These are phyloP conservation scores for Botrytis paeoniae DNA, from an alignment of 2,329 filamentous ascomycete genomes.

Conservation along the genomic window DNA sequence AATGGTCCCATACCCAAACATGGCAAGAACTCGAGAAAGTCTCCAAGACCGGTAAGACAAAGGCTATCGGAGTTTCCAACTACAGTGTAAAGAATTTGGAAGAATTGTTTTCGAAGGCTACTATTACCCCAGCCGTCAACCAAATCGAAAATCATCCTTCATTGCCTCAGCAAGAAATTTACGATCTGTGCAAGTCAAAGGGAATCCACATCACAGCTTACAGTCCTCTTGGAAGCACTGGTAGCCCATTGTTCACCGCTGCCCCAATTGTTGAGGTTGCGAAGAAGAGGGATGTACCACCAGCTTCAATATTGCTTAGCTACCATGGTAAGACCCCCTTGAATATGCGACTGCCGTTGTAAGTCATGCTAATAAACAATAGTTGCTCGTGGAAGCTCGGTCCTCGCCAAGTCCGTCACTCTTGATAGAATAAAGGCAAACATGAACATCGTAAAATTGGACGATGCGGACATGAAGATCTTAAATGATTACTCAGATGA, in stretches of 20 bases:
- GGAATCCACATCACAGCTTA: constrained; percentile 54
- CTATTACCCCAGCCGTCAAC: constrained; percentile 52
- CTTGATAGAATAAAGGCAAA: constrained; percentile 68
- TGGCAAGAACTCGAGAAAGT: constrained; percentile 75
- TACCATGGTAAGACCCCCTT: constrained; percentile 59
- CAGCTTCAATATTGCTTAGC: constrained; percentile 65
- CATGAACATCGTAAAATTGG: constrained; percentile 62
- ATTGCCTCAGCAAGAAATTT: constrained; percentile 51
- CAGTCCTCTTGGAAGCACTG: constrained; percentile 42
- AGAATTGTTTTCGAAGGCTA: constrained; percentile 42
- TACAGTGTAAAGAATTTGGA: constrained; percentile 39
- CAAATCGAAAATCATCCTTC: constrained; percentile 61
- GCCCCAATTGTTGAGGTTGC: constrained; percentile 61
- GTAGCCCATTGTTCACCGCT: constrained; percentile 52
- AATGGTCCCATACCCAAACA: constrained; percentile 69
- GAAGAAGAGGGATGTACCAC: constrained; percentile 58
- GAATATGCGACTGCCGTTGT: constrained; percentile 3
- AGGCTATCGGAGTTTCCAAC: constrained; percentile 46
- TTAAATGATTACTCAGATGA: constrained; percentile 54
- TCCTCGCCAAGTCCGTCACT: constrained; percentile 71
- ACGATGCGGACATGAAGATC: constrained; percentile 58
- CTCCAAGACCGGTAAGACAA: constrained; percentile 55
- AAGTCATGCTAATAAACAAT: background rate
- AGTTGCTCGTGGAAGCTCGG: constrained; percentile 68
- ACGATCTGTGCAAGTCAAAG: constrained; percentile 49